phyloP scores from a whole-genome alignment of 148 eudicot genomes.

The Cornus controversa region DNA sequence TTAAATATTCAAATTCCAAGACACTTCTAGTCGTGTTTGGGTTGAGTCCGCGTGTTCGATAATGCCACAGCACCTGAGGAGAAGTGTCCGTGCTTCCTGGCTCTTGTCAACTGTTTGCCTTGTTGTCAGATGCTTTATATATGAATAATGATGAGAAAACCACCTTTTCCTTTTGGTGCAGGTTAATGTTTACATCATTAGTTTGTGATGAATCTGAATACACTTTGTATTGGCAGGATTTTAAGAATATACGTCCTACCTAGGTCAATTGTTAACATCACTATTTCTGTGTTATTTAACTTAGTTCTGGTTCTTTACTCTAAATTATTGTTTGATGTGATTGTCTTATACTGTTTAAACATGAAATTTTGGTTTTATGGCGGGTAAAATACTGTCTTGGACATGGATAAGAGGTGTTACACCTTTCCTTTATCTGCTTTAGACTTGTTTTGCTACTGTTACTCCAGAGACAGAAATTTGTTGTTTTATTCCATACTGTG shows the following conservation, averaged over 20 bases:
- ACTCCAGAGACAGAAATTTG: not conserved
- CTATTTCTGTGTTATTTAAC: not conserved
- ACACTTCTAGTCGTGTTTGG: too few species aligned
- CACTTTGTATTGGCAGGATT: not conserved
- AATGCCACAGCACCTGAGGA: too few species aligned
- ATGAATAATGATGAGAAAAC: not conserved
- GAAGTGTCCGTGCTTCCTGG: too few species aligned
- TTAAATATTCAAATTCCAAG: too few species aligned
- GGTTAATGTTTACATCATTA: not conserved
- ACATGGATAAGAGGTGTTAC: not conserved
- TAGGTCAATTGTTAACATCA: not conserved
- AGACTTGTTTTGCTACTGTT: not conserved
- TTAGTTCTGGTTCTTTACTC: not conserved
- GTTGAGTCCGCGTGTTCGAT: too few species aligned
- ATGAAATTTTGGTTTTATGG: conserved; percentile 1
- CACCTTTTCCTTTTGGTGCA: not conserved
- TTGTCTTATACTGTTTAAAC: not conserved
- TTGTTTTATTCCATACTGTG: not conserved
- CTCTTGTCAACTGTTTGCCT: not conserved
- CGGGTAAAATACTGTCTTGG: not conserved
- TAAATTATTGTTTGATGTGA: not conserved
- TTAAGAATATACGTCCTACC: not conserved
- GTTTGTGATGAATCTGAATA: not conserved
- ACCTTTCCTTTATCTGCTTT: not conserved
- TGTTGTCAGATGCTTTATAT: not conserved